These are phyloP conservation scores for Cyberlindnera japonica DNA, from an alignment of 805 yeast genomes.

Conservation along the genomic window DNA sequence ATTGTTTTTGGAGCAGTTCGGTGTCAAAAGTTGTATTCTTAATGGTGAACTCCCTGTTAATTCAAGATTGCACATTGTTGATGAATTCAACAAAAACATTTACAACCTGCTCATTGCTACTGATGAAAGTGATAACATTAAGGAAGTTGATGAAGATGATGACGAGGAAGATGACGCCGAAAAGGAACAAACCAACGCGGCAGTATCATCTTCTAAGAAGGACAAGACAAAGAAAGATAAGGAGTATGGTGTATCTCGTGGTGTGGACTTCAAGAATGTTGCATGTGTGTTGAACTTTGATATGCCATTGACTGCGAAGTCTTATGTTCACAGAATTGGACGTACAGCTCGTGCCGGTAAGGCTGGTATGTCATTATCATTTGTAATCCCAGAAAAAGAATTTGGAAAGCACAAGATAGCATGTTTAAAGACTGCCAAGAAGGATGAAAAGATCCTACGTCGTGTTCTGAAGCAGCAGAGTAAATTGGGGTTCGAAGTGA, in stretches of 20 bases:
- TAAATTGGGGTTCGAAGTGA: conserved; percentile 66
- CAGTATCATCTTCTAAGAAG: conserved; percentile 12
- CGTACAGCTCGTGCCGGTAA: conserved; percentile 98
- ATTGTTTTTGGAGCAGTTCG: conserved; percentile 90
- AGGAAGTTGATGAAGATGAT: conserved; percentile 45
- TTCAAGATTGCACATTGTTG: conserved; percentile 91
- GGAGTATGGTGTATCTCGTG: conserved; percentile 94
- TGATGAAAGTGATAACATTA: conserved; percentile 71
- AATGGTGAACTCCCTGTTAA: conserved; percentile 92
- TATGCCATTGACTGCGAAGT: conserved; percentile 81
- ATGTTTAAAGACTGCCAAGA: conserved; percentile 60
- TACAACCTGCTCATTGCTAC: conserved; percentile 90
- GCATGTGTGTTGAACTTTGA: conserved; percentile 96
- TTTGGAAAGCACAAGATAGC: conserved; percentile 89
- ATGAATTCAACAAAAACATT: conserved; percentile 87
- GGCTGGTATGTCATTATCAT: conserved; percentile 90
- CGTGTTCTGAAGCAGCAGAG: conserved; percentile 75
- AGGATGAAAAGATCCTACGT: conserved; percentile 80
- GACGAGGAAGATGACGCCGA: conserved; percentile 21
- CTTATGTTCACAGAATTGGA: conserved; percentile 92
- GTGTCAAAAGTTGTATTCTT: conserved; percentile 80
- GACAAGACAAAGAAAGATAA: conserved; percentile 45
- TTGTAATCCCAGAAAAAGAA: conserved; percentile 78
- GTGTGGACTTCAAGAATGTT: conserved; percentile 93
- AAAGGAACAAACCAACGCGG: conserved; percentile 3